Evolutionary conservation across 305 asterid species (phyloP).

Genomic region (Fraxinus baroniana): DNA sequence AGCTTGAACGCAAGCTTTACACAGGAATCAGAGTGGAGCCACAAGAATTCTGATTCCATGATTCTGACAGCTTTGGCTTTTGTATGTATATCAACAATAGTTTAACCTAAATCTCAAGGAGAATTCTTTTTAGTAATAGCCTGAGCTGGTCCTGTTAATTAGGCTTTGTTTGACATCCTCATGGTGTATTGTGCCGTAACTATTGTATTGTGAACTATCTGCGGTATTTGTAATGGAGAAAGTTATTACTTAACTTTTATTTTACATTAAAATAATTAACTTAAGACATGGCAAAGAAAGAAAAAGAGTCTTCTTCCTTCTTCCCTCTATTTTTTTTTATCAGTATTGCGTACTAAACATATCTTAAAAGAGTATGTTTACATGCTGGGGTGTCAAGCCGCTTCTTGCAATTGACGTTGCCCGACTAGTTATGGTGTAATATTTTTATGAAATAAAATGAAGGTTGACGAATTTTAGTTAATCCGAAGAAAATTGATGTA

Average conservation of each 20-base stretch:
- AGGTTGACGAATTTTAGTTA: background rate
- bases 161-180: background rate
- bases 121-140: background rate
- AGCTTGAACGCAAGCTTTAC: background rate
- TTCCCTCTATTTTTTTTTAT: no score
- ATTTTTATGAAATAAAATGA: background rate
- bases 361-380: no score
- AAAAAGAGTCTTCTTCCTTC: background rate
- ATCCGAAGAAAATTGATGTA: background rate
- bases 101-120: background rate
- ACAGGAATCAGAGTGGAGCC: background rate
- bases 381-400: no score
- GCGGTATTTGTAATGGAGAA: background rate
- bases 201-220: background rate
- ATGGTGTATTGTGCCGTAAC: background rate
- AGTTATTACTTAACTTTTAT: background rate
- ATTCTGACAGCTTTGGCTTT: conserved; percentile 17
- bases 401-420: background rate
- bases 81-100: background rate
- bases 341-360: background rate
- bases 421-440: background rate
- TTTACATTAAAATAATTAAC: background rate
- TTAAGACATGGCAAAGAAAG: background rate
- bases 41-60: background rate
- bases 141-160: background rate